Base-by-base conservation (phyloP, 441 rosid species). In the Isatis lusitanica region DNA sequence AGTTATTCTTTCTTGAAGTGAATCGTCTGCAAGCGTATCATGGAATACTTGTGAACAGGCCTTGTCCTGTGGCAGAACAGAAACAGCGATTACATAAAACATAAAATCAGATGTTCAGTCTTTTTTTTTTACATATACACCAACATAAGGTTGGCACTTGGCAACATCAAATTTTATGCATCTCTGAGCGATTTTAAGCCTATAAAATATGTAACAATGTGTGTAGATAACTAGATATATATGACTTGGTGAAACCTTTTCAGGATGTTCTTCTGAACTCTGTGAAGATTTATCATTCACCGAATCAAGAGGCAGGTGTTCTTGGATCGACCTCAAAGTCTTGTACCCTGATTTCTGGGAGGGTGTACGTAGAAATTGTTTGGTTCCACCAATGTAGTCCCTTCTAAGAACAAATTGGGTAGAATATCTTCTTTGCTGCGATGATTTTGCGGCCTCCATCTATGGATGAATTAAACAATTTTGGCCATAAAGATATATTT, bases 341-440 rank as follows among this genome's bases (percentile, higher is more conserved):
- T 76, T 76, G 69, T 58, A 6, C 17, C 67, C 78, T 68, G 57
- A 66, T 50, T 81, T 80, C 48, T 58, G 77, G 38, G 70, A 74
- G 5, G 87, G 85, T 3, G 87, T 83, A 38, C 48, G 79, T 35
- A 81, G 79, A 70, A 80, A 76, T 50, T 70, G 83, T 56, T 75
- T 81, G 83, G 83, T 53, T 17, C 81, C 86, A 17, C 78, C 82
- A 13, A 70, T 55, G 71, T 65, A 74, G 78, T 83, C 85, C 70
- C 74, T 83, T 60, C 78, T 76, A 63, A 89, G 80, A 33, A 81
- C 76, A 71, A 80, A 91, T 51, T 69, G 86, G 50, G 87, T 77
- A 63, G 93, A 88, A 70, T 81, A 83, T 74, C 87, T 84, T 83
- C 83, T 86, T 73, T 81, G 74, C 51, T 73, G 78, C 42, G 82